A percentile compares a stretch with the other conserved stretches of the same genome.
Evolutionary conservation across 2,329 filamentous ascomycete species (phyloP).

Genomic region (Rhinocladiella mackenziei): DNA sequence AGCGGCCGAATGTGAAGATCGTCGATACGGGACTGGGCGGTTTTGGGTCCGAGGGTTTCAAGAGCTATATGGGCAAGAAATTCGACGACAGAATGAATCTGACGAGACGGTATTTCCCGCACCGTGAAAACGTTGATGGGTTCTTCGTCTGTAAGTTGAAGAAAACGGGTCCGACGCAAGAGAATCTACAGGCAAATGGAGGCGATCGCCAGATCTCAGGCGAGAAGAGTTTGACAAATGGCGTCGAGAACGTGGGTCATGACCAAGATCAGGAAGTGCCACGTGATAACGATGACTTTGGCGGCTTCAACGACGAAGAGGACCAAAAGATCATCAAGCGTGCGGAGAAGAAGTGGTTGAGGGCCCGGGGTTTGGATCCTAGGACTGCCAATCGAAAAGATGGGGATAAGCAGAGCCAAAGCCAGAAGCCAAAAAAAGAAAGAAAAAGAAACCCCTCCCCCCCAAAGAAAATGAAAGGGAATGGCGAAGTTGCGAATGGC

Average conservation of each 20-base stretch:
- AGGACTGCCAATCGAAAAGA: constrained; percentile 45
- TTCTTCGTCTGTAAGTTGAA: constrained; percentile 99
- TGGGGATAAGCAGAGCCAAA: background rate
- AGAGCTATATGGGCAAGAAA: constrained; percentile 80
- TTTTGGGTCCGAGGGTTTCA: constrained; percentile 92
- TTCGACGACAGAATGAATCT: constrained; percentile 83
- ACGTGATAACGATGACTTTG: constrained; percentile 56
- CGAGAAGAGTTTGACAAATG: constrained; percentile 31
- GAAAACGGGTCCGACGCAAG: constrained; percentile 75
- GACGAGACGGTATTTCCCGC: constrained; percentile 82
- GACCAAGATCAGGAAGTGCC: no score
- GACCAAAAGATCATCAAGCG: constrained; percentile 68
- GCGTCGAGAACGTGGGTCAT: constrained; percentile 29
- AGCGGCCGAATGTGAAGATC: constrained; percentile 87
- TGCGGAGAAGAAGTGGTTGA: constrained; percentile 69
- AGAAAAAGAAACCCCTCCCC: constrained; percentile 1
- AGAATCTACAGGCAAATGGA: constrained; percentile 23
- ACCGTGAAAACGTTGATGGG: constrained; percentile 91
- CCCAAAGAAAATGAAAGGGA: no score
- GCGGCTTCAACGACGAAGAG: constrained; percentile 69
- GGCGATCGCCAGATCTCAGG: constrained; percentile 20
- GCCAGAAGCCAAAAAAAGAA: background rate
- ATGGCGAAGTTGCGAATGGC: no score
- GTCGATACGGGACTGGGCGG: constrained; percentile 79
- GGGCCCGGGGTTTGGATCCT: constrained; percentile 70